Percentiles rank a stretch among this genome's conserved stretches.
Conservation (phyloP, 2,329 filamentous ascomycete species). For the Sporothrix pseudoabietina region DNA sequence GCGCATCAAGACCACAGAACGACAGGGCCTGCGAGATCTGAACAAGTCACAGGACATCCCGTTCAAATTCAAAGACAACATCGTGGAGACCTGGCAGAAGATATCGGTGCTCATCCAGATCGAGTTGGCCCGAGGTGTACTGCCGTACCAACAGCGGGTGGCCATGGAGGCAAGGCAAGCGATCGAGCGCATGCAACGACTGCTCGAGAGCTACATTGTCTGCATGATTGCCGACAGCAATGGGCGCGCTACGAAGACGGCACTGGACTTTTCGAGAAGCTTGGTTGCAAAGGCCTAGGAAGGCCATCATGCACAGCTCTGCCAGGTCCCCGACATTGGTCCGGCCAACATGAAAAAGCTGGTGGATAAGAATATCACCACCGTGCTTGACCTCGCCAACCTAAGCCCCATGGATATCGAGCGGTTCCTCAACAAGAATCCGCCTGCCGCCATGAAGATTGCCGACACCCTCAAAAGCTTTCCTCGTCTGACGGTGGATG, state of each 20-base stretch:
- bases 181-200: slow-evolving; percentile 67
- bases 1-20: slow-evolving; percentile 70
- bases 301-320: slow-evolving; percentile 74
- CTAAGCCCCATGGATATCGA: slow-evolving; percentile 75
- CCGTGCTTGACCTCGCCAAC: slow-evolving; percentile 67
- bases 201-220: slow-evolving; percentile 75
- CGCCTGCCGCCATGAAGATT: slow-evolving; percentile 76
- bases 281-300: slow-evolving; percentile 80
- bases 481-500: slow-evolving; percentile 56
- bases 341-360: slow-evolving; percentile 74
- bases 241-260: slow-evolving; percentile 65
- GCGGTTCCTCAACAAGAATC: slow-evolving; percentile 72
- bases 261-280: slow-evolving; percentile 76
- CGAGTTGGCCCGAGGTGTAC: slow-evolving; percentile 64
- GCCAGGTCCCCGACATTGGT: slow-evolving; percentile 80
- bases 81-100: slow-evolving; percentile 71
- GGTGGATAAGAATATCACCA: slow-evolving; percentile 67
- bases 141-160: slow-evolving; percentile 51
- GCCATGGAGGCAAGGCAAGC: slow-evolving; percentile 64
- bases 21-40: slow-evolving; percentile 68
- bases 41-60: slow-evolving; percentile 70
- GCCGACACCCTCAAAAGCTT: slow-evolving; percentile 68
- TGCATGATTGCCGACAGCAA: slow-evolving; percentile 65
- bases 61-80: slow-evolving; percentile 69
- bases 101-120: slow-evolving; percentile 76